These are phyloP conservation scores for Dictyostelium capitatum DNA, from an alignment of 78 protist species.

Conservation along the genomic window DNA sequence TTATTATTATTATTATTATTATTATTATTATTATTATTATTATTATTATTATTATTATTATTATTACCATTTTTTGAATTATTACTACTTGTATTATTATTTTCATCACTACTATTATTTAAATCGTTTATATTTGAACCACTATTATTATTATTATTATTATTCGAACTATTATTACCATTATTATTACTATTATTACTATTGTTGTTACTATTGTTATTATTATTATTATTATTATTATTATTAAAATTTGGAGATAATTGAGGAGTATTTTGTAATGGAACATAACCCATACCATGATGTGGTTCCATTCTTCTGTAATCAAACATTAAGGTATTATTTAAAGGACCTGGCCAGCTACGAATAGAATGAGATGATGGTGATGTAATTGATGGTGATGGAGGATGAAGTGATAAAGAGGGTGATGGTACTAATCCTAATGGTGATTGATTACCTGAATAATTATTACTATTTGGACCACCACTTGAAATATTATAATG, in stretches of 20 bases:
- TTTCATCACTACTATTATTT: not conserved
- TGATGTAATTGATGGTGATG: constrained; percentile 2
- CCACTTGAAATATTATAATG: not conserved
- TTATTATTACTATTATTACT: not conserved
- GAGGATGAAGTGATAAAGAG: not conserved
- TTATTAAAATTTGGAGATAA: not conserved
- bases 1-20: not conserved
- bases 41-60: not conserved
- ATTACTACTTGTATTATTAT: not conserved
- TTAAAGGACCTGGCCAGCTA: constrained; percentile 19
- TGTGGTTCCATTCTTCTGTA: constrained; percentile 21
- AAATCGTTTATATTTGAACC: no score
- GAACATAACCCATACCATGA: constrained; percentile 6
- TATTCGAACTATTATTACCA: not conserved
- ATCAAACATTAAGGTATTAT: not conserved
- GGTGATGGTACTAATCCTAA: constrained; percentile 8
- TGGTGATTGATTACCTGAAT: constrained; percentile 29
- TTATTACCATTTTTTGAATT: not conserved
- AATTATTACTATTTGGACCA: not conserved
- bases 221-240: not conserved
- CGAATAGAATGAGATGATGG: constrained; percentile 18
- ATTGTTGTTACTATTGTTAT: not conserved
- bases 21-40: not conserved
- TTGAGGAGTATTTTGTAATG: constrained; percentile 9
- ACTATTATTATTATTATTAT: not conserved